Evolutionary conservation across 2,329 filamentous ascomycete species (phyloP).

Genomic region (Hypoxylon sp.): DNA sequence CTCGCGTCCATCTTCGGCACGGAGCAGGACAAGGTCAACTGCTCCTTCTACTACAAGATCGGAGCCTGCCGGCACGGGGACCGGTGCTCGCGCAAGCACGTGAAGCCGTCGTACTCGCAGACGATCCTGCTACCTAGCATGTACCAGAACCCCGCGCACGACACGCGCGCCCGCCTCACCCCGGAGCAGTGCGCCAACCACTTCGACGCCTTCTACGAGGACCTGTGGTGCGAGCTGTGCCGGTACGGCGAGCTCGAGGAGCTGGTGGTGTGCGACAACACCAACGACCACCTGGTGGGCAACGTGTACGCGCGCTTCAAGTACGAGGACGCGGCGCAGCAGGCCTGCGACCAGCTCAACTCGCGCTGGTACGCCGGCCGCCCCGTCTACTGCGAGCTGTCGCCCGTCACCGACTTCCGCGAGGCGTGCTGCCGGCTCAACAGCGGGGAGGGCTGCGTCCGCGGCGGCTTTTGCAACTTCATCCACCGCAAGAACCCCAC

Average conservation of each 20-base stretch:
- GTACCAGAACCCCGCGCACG: constrained; percentile 98
- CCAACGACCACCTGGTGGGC: constrained; percentile 98
- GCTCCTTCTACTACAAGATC: constrained; percentile 99
- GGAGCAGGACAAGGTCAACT: constrained; percentile 99
- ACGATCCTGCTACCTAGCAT: constrained; percentile 98
- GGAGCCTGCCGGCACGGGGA: constrained; percentile 98
- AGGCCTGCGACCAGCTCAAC: constrained; percentile 94
- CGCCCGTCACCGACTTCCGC: constrained; percentile 96
- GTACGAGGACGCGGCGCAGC: constrained; percentile 96
- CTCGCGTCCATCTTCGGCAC: constrained; percentile 99
- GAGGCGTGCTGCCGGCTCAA: constrained; percentile 98
- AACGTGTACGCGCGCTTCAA: constrained; percentile 99
- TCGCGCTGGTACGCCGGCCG: constrained; percentile 95
- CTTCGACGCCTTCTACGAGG: constrained; percentile 99
- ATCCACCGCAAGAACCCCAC: constrained; percentile 97
- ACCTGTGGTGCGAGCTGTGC: constrained; percentile 99
- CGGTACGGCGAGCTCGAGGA: constrained; percentile 98
- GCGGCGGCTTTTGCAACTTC: constrained; percentile 99
- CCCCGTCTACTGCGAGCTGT: constrained; percentile 98
- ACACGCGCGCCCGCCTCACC: constrained; percentile 97
- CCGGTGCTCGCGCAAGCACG: constrained; percentile 97
- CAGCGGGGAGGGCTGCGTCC: constrained; percentile 92
- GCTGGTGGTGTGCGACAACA: constrained; percentile 98
- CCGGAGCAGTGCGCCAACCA: constrained; percentile 96
- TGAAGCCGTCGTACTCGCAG: constrained; percentile 98